These are phyloP conservation scores for Auricularia auricula-judae DNA, from an alignment of 768 basidiomycete genomes.

Conservation along the genomic window DNA sequence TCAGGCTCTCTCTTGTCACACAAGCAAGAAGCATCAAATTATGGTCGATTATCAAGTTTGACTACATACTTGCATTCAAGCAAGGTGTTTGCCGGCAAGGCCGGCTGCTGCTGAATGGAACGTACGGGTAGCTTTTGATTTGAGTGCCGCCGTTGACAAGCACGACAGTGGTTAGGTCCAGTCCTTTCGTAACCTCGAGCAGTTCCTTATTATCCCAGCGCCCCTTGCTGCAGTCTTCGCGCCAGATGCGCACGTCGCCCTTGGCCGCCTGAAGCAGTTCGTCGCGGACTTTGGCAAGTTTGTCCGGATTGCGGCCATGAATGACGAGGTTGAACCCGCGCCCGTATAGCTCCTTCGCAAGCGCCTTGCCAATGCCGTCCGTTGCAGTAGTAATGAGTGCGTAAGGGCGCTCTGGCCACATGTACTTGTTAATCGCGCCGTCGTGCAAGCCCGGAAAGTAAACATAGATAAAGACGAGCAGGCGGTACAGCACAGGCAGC, in stretches of 20 bases:
- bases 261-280: slow-evolving; percentile 4
- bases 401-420: background rate
- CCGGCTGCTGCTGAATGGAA: too few species aligned
- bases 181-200: background rate
- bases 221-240: background rate
- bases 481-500: background rate
- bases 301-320: slow-evolving; percentile 8
- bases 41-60: too few species aligned
- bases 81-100: too few species aligned
- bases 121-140: background rate
- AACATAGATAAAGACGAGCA: background rate
- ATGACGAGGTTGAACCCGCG: slow-evolving; percentile 9
- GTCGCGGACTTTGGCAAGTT: slow-evolving; percentile 1
- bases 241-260: background rate
- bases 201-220: slow-evolving; percentile 7
- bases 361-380: slow-evolving; percentile 9
- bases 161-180: slow-evolving; percentile 6
- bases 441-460: background rate
- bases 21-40: too few species aligned
- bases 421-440: background rate
- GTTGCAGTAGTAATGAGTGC: slow-evolving; percentile 7
- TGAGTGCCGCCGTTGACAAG: slow-evolving; percentile 6
- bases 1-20: too few species aligned
- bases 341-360: slow-evolving; percentile 6
- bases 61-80: too few species aligned